Evolutionary conservation across 1,284 basidiomycete species (phyloP), one percentile per base, ranked within the genome.

Genomic region (Sporisorium iseilematis-ciliati): DNA sequence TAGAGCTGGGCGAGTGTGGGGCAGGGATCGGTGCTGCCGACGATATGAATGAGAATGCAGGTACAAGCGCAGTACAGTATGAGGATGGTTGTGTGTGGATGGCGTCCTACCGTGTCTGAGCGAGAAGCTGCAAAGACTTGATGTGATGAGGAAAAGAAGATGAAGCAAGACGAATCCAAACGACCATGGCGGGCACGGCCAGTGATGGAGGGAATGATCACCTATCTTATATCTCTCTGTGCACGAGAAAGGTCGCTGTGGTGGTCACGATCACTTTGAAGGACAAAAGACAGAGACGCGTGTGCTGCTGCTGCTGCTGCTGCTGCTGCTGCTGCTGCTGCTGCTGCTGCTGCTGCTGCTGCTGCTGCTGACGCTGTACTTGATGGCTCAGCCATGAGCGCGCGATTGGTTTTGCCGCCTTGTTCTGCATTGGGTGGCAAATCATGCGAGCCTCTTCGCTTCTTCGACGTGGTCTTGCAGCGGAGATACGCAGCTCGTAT

Each of bases 231-330:
- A 53, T 53, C 16, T 41, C 35, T 41, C n/a, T 29, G 21, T 29
- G 18, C 6, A 11, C 16, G 8, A 41, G 1, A 6, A 10, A 25
- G 14, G 25, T 20, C 21, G 38, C 38, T 26, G 35, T n/a, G 18
- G 23, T 53, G 21, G 25, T 41, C 21, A 41, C 38, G 38, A 41
- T 42, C 51, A 53, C 51, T 53, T 14, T 18, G 33, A 31, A 31
- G 29, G 16, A 14, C 25, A 12, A 21, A 4, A 41, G 38, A 33
- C 2, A 31, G 41, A 42, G 51, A 53, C 51, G 25, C 51, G 25
- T 29, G 7, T 29, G 51, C 38, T 38, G 51, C 12, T 25, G 25
- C n/a, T 31, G 29, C 4, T 8, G 25, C 46, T 33, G 10, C n/a
- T n/a, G n/a, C n/a, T n/a, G n/a, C n/a, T n/a, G n/a, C n/a, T n/a